Evolutionary conservation across 345 rosid genomes (phyloP).

Genomic region (Theobroma cacao): DNA sequence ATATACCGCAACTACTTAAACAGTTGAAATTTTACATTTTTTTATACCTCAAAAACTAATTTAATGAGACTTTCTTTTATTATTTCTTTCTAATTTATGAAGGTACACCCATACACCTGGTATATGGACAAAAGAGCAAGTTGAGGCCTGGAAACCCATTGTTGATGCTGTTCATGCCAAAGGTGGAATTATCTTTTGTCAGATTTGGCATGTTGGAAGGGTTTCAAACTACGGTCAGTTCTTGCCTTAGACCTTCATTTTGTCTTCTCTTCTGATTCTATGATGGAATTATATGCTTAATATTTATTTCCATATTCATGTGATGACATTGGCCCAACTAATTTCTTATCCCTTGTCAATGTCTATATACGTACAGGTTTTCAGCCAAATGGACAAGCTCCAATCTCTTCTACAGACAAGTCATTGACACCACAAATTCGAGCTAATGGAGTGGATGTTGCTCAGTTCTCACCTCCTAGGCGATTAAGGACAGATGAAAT

Average conservation of each 20-base stretch:
- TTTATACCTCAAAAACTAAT: background rate
- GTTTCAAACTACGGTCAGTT: constrained; percentile 50
- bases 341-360: background rate
- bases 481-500: constrained; percentile 60
- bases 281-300: background rate
- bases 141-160: constrained; percentile 86
- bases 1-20: background rate
- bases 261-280: background rate
- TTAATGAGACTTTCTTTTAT: no score
- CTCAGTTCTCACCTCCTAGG: constrained; percentile 51
- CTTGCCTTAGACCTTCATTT: background rate
- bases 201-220: constrained; percentile 74
- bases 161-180: constrained; percentile 84
- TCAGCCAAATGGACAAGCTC: constrained; percentile 68
- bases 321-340: background rate
- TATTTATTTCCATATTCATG: background rate
- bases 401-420: constrained; percentile 59
- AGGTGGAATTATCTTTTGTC: constrained; percentile 73
- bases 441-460: constrained; percentile 40
- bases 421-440: constrained; percentile 40
- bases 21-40: background rate
- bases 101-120: constrained; percentile 51
- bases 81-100: background rate
- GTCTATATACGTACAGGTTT: constrained; percentile 40
- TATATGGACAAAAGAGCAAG: constrained; percentile 78